phyloP scores from a whole-genome alignment of 2,329 filamentous ascomycete genomes.

The Onygenales sp. region DNA sequence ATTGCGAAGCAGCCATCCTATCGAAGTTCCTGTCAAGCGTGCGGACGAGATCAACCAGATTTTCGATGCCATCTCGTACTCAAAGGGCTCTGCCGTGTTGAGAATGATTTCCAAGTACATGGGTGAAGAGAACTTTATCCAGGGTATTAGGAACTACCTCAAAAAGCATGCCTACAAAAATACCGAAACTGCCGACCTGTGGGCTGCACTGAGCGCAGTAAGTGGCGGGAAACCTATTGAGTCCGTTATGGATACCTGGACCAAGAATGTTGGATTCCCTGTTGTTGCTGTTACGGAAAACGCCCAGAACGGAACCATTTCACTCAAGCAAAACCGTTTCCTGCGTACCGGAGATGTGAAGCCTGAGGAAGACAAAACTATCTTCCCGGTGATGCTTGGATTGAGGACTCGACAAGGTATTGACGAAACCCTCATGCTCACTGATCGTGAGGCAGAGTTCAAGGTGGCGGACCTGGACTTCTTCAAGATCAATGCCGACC shows the following conservation, averaged over 20 bases:
- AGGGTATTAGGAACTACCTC: conserved; percentile 81
- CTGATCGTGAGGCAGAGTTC: conserved; percentile 64
- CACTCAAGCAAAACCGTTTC: conserved; percentile 91
- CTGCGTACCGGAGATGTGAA: conserved; percentile 85
- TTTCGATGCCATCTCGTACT: conserved; percentile 95
- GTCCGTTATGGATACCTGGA: conserved; percentile 91
- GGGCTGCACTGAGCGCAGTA: conserved; percentile 76
- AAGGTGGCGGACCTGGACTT: conserved; percentile 73
- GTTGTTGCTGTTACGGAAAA: conserved; percentile 80
- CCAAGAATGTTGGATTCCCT: conserved; percentile 89
- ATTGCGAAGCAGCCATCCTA: conserved; percentile 86
- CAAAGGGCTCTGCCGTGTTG: conserved; percentile 89
- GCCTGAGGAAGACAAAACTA: conserved; percentile 77
- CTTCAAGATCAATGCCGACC: conserved; percentile 94
- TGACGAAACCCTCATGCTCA: conserved; percentile 64
- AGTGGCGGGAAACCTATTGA: conserved; percentile 88
- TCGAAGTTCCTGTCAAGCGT: conserved; percentile 90
- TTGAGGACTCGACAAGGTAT: conserved; percentile 67
- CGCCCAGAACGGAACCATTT: conserved; percentile 60
- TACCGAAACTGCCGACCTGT: conserved; percentile 82
- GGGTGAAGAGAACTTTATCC: conserved; percentile 84
- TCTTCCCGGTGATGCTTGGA: conserved; percentile 85
- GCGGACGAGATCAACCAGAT: conserved; percentile 97
- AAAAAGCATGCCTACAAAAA: conserved; percentile 97
- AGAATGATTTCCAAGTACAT: conserved; percentile 96